Percentiles rank a stretch among this genome's conserved stretches.
Conservation (phyloP, 108 stramenopile genomes). For the Skeletonema costatum region DNA sequence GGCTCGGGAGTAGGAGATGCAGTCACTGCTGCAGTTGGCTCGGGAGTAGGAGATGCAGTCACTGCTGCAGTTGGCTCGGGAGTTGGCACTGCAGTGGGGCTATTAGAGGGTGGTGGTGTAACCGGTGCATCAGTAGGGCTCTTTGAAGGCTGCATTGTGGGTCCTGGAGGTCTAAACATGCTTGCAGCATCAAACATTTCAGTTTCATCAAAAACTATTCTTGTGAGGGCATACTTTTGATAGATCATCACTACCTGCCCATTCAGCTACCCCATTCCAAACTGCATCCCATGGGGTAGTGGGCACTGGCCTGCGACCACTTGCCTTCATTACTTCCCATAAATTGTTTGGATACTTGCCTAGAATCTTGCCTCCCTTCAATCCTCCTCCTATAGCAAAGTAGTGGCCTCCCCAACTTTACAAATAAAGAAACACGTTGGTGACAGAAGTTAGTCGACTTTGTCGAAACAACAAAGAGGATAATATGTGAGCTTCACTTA, state of each 20-base stretch:
- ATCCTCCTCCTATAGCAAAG: slow-evolving; percentile 54
- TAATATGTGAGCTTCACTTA: background rate
- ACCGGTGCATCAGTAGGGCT: too few species aligned
- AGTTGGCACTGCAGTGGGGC: too few species aligned
- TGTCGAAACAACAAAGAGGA: background rate
- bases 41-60: too few species aligned
- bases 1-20: too few species aligned
- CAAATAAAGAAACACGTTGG: background rate
- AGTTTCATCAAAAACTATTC: too few species aligned
- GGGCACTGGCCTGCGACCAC: slow-evolving; percentile 70
- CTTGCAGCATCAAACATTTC: too few species aligned
- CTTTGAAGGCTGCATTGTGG: too few species aligned
- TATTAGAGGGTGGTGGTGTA: too few species aligned
- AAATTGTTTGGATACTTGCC: slow-evolving; percentile 63
- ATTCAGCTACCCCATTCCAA: slow-evolving; percentile 55
- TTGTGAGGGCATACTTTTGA: too few species aligned
- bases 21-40: too few species aligned
- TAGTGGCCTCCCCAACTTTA: slow-evolving; percentile 40
- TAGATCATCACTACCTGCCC: slow-evolving; percentile 31
- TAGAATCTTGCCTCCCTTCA: slow-evolving; percentile 59
- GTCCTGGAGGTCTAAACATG: too few species aligned
- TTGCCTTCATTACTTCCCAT: slow-evolving; percentile 42
- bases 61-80: too few species aligned
- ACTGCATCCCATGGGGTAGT: slow-evolving; percentile 71
- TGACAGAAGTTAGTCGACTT: background rate